Evolutionary conservation across 208 protist genomes (phyloP).

Genomic region (Strigomonas culicis): DNA sequence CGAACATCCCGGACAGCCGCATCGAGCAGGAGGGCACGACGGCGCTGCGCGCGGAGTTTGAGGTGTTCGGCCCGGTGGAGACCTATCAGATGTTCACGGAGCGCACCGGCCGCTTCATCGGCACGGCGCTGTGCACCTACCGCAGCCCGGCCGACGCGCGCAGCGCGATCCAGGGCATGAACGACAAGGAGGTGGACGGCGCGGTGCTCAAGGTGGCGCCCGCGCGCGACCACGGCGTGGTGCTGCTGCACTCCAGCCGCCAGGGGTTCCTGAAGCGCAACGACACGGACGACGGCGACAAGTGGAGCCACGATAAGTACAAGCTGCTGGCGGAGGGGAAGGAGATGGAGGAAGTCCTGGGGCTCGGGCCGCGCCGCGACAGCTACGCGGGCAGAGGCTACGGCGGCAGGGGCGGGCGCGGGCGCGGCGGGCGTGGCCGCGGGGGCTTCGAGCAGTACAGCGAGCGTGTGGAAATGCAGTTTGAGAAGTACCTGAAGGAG

Average conservation of each 20-base stretch:
- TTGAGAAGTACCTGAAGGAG: constrained; percentile 55
- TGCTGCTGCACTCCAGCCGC: constrained; percentile 46
- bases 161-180: constrained; percentile 64
- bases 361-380: constrained; percentile 24
- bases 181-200: constrained; percentile 61
- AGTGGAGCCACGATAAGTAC: constrained; percentile 82
- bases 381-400: constrained; percentile 12
- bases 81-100: constrained; percentile 89
- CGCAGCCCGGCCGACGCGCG: constrained; percentile 87
- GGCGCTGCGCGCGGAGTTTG: constrained; percentile 76
- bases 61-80: constrained; percentile 80
- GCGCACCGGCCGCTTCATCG: constrained; percentile 75
- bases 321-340: constrained; percentile 48
- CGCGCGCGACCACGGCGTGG: constrained; percentile 78
- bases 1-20: constrained; percentile 78
- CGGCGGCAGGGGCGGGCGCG: constrained; percentile 20
- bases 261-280: neutral
- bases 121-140: constrained; percentile 82
- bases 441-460: neutral
- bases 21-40: constrained; percentile 77
- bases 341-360: constrained; percentile 52
- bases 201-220: constrained; percentile 59
- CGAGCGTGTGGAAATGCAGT: constrained; percentile 38
- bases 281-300: constrained; percentile 10
- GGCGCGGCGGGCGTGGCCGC: constrained; percentile 20